Conservation (phyloP, 2,329 filamentous ascomycete species). For the Stachybotrys echinatus region DNA sequence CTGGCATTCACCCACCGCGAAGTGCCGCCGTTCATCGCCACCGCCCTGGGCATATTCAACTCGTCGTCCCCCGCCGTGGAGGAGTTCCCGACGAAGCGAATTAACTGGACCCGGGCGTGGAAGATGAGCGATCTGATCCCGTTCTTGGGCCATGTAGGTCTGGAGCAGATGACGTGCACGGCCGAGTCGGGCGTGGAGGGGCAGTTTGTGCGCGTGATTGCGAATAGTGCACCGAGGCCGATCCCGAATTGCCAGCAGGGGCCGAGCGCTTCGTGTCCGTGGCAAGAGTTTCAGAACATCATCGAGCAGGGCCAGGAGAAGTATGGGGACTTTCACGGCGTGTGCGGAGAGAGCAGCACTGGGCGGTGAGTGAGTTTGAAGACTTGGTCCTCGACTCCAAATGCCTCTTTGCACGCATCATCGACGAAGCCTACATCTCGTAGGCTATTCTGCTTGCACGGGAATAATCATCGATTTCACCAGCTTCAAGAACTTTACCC, state of each 20-base stretch:
- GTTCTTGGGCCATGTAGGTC: slow-evolving; percentile 14
- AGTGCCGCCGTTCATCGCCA: slow-evolving; percentile 59
- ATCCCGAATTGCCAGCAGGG: slow-evolving; percentile 13
- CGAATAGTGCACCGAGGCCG: slow-evolving; percentile 14
- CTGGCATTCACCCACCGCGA: slow-evolving; percentile 67
- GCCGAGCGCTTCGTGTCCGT: slow-evolving; percentile 13
- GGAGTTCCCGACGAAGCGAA: slow-evolving; percentile 13
- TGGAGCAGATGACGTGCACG: slow-evolving; percentile 17
- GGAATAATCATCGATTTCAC: too few relatives aligned
- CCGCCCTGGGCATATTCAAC: slow-evolving; percentile 66
- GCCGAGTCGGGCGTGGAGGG: slow-evolving; percentile 2
- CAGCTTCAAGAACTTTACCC: too few relatives aligned
- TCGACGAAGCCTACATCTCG: too few relatives aligned
- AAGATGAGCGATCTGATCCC: slow-evolving; percentile 17
- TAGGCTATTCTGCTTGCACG: too few relatives aligned
- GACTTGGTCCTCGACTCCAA: too few relatives aligned
- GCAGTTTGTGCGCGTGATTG: slow-evolving; percentile 14
- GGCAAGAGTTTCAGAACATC: slow-evolving; percentile 13
- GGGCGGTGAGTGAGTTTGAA: too few relatives aligned
- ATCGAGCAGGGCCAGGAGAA: slow-evolving; percentile 11
- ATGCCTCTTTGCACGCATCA: too few relatives aligned
- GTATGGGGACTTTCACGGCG: slow-evolving; percentile 13
- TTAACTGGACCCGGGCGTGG: slow-evolving; percentile 16
- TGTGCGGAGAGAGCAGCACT: slow-evolving; percentile 10
- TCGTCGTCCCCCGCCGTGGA: slow-evolving; percentile 3